A percentile compares a stretch with the other conserved stretches of the same genome.
phyloP scores from a whole-genome alignment of 352 stramenopile genomes.

The Phytophthora sojae region DNA sequence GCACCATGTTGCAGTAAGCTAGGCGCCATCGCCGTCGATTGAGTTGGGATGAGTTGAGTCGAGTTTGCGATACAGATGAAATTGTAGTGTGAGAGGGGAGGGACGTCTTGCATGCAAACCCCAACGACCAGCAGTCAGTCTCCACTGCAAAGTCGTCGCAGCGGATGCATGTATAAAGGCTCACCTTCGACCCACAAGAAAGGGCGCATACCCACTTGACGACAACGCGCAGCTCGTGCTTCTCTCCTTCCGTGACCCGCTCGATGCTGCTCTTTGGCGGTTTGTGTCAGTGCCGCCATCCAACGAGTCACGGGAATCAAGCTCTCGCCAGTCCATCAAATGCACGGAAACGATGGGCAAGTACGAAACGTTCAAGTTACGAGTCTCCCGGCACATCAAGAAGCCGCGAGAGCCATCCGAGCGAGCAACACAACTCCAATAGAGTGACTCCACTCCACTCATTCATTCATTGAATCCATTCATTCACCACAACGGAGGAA shows the following conservation, averaged over 20 bases:
- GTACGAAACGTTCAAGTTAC: constrained; percentile 21
- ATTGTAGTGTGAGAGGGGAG: constrained; percentile 19
- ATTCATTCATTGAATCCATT: background rate
- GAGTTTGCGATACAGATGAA: constrained; percentile 2
- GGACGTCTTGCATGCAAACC: background rate
- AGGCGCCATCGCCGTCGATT: constrained; percentile 10
- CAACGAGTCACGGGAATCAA: constrained; percentile 15
- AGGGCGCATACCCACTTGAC: background rate
- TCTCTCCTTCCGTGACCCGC: constrained; percentile 15
- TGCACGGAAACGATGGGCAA: background rate
- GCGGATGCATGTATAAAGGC: background rate
- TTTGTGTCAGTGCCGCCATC: background rate
- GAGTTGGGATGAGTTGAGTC: background rate
- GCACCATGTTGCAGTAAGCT: background rate
- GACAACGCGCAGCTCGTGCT: background rate
- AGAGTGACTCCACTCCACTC: background rate
- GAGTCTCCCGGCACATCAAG: background rate
- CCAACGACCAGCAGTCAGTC: background rate
- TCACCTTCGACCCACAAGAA: background rate
- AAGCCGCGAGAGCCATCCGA: background rate
- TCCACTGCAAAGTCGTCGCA: background rate
- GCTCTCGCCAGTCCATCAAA: constrained; percentile 11
- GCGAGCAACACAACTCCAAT: background rate
- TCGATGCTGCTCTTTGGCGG: background rate
- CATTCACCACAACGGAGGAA: background rate